Evolutionary conservation across 2,329 filamentous ascomycete species (phyloP).

Genomic region (Cryphonectria japonica): DNA sequence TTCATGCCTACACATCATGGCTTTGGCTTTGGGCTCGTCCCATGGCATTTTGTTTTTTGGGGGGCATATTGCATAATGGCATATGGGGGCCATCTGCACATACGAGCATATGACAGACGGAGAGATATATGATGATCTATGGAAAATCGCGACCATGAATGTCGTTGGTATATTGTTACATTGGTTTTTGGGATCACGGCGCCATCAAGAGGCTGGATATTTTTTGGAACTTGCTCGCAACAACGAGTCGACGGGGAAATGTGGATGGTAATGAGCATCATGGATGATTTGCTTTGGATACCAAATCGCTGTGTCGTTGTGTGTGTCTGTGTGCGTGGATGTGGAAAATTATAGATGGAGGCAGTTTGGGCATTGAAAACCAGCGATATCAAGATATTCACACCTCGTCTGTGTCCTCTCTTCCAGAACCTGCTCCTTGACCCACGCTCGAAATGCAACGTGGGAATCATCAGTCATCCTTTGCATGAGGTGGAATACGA

Average conservation of each 20-base stretch:
- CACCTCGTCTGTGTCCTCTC: not conserved
- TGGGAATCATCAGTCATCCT: not conserved
- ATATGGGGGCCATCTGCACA: not conserved
- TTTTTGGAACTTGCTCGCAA: not conserved
- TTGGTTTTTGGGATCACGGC: not conserved
- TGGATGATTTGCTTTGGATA: not conserved
- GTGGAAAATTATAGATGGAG: not conserved
- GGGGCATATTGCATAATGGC: not conserved
- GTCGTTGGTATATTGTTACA: not conserved
- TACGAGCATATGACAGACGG: not conserved
- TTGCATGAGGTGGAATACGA: not conserved
- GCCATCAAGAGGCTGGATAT: not conserved
- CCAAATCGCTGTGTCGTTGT: not conserved
- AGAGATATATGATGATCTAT: not conserved
- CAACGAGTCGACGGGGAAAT: not conserved
- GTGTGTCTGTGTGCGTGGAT: not conserved
- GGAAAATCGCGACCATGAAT: not conserved
- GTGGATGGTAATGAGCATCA: slow-evolving; percentile 8
- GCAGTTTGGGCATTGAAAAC: not conserved
- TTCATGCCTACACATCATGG: not conserved
- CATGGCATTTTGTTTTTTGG: not conserved
- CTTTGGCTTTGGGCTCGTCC: not conserved
- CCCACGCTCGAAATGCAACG: not conserved
- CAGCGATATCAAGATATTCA: not conserved
- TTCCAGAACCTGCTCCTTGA: not conserved